These are phyloP conservation scores for Backusella liffmaniae DNA, from an alignment of 192 early-diverging fungal species.

Conservation along the genomic window DNA sequence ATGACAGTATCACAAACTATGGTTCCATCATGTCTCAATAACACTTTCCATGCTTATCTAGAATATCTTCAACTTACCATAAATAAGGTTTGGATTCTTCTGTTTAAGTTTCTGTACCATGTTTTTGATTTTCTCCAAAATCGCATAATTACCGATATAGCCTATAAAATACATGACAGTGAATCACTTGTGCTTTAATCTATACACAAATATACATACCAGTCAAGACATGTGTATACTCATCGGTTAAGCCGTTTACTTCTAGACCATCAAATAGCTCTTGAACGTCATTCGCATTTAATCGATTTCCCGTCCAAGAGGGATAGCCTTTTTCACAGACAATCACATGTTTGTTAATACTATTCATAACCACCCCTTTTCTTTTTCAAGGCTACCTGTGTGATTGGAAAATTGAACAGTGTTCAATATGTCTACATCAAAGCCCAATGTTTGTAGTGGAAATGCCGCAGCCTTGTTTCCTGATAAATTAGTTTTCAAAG, in stretches of 20 bases:
- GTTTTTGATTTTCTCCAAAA: slow-evolving; percentile 52
- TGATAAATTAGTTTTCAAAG: slow-evolving; percentile 53
- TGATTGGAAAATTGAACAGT: slow-evolving; percentile 96
- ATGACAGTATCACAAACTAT: slow-evolving; percentile 85
- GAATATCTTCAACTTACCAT: slow-evolving; percentile 39
- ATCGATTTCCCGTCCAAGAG: slow-evolving; percentile 65
- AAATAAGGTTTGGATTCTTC: slow-evolving; percentile 47
- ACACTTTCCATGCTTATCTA: not conserved
- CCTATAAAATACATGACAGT: slow-evolving; percentile 35
- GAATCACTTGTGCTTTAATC: not conserved
- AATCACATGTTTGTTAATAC: slow-evolving; percentile 1
- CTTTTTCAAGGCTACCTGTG: slow-evolving; percentile 48
- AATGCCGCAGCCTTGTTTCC: slow-evolving; percentile 93
- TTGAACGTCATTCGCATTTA: slow-evolving; percentile 61
- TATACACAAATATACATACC: slow-evolving; percentile 39
- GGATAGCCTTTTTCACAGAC: slow-evolving; percentile 61
- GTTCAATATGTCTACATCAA: slow-evolving; percentile 91
- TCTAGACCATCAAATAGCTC: slow-evolving; percentile 72
- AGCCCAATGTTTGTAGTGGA: slow-evolving; percentile 86
- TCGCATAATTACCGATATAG: slow-evolving; percentile 79
- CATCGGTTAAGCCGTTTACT: slow-evolving; percentile 65
- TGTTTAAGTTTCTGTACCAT: slow-evolving; percentile 55
- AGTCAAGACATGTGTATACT: slow-evolving; percentile 80
- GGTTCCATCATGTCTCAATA: too few species aligned
- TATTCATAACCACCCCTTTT: too few species aligned